Evolutionary conservation across 495 filamentous ascomycete genomes (phyloP).

Genomic region (Tuber borchii): DNA sequence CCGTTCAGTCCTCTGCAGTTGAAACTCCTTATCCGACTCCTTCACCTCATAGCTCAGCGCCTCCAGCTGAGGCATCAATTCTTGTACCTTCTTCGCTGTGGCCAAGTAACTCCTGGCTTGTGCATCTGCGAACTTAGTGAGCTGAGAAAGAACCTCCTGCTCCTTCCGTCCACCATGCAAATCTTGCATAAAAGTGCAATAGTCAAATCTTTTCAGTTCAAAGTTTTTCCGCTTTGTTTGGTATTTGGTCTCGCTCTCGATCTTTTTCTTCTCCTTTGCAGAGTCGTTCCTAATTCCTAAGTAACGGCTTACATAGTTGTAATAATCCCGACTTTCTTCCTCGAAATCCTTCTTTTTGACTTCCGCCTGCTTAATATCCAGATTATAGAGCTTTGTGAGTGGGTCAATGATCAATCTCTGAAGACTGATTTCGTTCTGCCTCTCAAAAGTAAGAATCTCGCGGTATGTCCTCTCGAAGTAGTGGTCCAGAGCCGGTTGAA

Average conservation of each 20-base stretch:
- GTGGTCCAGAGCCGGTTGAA: slow-evolving; percentile 90
- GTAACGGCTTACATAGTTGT: slow-evolving; percentile 87
- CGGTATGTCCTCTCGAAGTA: slow-evolving; percentile 96
- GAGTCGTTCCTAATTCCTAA: slow-evolving; percentile 92
- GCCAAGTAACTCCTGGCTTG: slow-evolving; percentile 77
- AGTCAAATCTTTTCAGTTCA: slow-evolving; percentile 95
- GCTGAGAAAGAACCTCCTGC: slow-evolving; percentile 89
- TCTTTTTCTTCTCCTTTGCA: slow-evolving; percentile 91
- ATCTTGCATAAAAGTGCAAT: slow-evolving; percentile 98
- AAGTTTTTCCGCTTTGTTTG: slow-evolving; percentile 89
- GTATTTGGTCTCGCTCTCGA: slow-evolving; percentile 92
- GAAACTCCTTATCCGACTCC: slow-evolving; percentile 90
- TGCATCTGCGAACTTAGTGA: slow-evolving; percentile 88
- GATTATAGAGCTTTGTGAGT: slow-evolving; percentile 78
- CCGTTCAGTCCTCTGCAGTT: slow-evolving; percentile 82
- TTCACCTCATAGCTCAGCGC: slow-evolving; percentile 84
- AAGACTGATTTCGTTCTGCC: slow-evolving; percentile 71
- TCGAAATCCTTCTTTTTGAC: slow-evolving; percentile 96
- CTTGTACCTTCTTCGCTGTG: slow-evolving; percentile 79
- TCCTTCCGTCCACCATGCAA: slow-evolving; percentile 95
- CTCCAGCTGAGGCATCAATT: slow-evolving; percentile 81
- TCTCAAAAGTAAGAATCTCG: slow-evolving; percentile 82
- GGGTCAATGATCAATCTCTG: slow-evolving; percentile 93
- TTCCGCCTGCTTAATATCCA: slow-evolving; percentile 97
- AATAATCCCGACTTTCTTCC: slow-evolving; percentile 96